Evolutionary conservation across 2,329 filamentous ascomycete species (phyloP), one percentile per base, ranked within the genome.

Genomic region (Paraconiothyrium brasiliense): DNA sequence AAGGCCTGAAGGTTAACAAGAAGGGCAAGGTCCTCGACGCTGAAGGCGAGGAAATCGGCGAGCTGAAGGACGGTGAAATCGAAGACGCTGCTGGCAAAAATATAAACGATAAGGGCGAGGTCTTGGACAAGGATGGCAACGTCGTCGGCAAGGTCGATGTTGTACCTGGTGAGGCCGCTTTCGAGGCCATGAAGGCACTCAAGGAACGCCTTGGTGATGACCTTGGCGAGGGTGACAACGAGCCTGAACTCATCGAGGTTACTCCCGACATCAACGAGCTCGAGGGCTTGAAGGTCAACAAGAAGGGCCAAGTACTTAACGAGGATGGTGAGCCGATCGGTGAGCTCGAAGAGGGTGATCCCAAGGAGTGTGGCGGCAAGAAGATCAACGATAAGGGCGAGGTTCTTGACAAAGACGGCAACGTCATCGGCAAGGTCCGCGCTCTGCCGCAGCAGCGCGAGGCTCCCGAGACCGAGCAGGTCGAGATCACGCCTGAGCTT

Each of bases 361-460:
- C 89, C 14, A 77, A 84, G 14, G 86, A 89, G 64, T 89, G 88
- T 64, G 86, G 89, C 27, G 84, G 88, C 61, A 89, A 89, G 79
- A 90, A 89, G 76, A 81, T 88, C 67, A 89, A 90, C 66, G 84
- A 84, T 60, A 82, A 89, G 76, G 88, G 88, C 27, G 88, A 90
- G 70, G 86, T 90, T 59, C 82, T 89, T 71, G 87, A 89, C 73
- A 87, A 84, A 72, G 84, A 87, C 49, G 87, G 88, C 44, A 87
- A 88, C 48, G 82, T 90, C 63, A 83, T 90, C 62, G 88, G 88
- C 43, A 85, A 85, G 65, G 86, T 88, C 63, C 81, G 86, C 67
- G 80, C 83, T 22, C 77, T 85, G 8, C 81, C 83, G 14, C 81
- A 83, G 66, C 24, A 46, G 41, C 39, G 35, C 30, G 49, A 52